Evolutionary conservation across 495 filamentous ascomycete genomes (phyloP), one percentile per base, ranked within the genome.

Genomic region (Choiromyces venosus): DNA sequence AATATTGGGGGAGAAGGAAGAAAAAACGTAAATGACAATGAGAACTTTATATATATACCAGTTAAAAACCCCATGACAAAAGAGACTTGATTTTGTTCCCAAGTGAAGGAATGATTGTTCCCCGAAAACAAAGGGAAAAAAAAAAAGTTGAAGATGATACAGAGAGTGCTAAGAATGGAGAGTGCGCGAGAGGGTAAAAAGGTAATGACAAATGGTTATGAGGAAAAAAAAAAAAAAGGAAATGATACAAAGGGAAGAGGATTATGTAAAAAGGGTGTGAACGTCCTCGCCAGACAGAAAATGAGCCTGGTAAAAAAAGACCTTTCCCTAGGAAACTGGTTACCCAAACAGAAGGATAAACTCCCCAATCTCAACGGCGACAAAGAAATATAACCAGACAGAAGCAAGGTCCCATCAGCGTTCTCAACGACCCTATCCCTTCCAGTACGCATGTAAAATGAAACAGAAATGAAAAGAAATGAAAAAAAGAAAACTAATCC

Each of bases 401-500:
- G 52, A 16, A 33, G 52, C 16, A 33, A 25, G 25, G 52, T 12
- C 46, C 52, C 52, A 61, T 33, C 52, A 61, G 10, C 52, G 25
- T 14, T 29, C 46, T 29, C 25, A 16, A 33, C n/a, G 52, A 12
- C 10, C 52, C 52, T 61, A 33, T 61, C 52, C 9, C 52, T 61
- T 29, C 52, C 52, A 66, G 46, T 74, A 65, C 39, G n/a, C 72
- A 73, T 44, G 37, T 44, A 69, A 67, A 69, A 37, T 29, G 65
- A 21, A 44, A 66, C 21, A 38, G 52, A 40, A 40, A 68, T 56
- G 33, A 25, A 36, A 46, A n/a, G 18, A 61, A 61, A 56, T 67
- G 61, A 37, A 70, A 40, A 66, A 14, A 66, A 39, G 44, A 69
- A 71, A 64, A 73, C 76, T 67, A 77, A 74, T 67, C 75, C 56